Evolutionary conservation across 192 early-diverging fungal genomes (phyloP), one percentile per base, ranked within the genome.

Genomic region (Umbelopsis sp.): DNA sequence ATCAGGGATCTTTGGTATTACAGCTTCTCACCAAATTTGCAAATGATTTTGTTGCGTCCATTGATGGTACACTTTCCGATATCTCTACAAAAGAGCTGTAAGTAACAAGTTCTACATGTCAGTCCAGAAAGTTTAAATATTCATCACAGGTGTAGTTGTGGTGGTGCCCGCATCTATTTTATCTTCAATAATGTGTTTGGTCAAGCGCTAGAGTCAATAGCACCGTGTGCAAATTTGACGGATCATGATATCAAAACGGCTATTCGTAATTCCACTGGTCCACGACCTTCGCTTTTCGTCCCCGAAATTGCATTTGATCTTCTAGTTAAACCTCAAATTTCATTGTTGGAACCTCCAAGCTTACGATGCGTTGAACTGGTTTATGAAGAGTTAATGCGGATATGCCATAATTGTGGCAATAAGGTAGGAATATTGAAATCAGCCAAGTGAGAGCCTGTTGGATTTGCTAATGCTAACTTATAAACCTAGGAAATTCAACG

Each of bases 301-400:
- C 92, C 92, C 12, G 92, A 94, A 73, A 86, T 92, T 73, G 92
- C 92, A 10, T 94, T 94, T 82, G 91, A 94, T 74, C 82, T 94
- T 27, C 67, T 94, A 37, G 92, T 94, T 66, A 91, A 90, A 70
- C 92, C 92, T 46, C 91, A 92, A 74, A 92, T 94, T 67, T 88
- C 87, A 67, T 71, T 87, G 33, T 81, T 94, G 18, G 91, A 92
- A 75, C 77, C 88, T 12, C 91, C 92, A 9, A 90, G 90, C 51
- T 81, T 91, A 78, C 82, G 91, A 66, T 94, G 92, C 70, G 92
- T 94, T 25, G 91, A 94, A 71, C 82, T 91, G 23, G 92, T 88
- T 1, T 92, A 94, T 80, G 92, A 94, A 74, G 92, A 94, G 70
- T 76, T 94, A 47, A 87, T 90, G 85, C 91, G 91, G 75, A 88